These are phyloP conservation scores for Fusarium camptoceras DNA, from an alignment of 2,329 filamentous ascomycete species.

Conservation along the genomic window DNA sequence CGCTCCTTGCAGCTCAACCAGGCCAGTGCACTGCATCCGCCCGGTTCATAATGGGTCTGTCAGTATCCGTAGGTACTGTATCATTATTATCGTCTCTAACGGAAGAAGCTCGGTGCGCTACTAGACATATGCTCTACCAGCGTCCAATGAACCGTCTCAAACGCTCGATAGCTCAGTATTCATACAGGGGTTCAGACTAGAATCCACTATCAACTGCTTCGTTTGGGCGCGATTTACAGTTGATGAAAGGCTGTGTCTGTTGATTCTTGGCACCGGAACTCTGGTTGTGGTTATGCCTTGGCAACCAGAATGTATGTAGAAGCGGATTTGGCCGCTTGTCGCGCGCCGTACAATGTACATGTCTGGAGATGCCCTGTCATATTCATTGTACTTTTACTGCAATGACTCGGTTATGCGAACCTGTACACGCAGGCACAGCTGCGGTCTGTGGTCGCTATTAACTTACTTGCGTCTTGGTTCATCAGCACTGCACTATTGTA, in stretches of 20 bases:
- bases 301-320: slow-evolving; percentile 17
- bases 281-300: slow-evolving; percentile 9
- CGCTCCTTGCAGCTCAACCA: background rate
- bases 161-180: slow-evolving; percentile 27
- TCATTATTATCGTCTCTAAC: slow-evolving; percentile 7
- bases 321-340: slow-evolving; percentile 30
- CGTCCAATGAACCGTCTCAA: slow-evolving; percentile 40
- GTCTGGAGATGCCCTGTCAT: background rate
- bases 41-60: slow-evolving; percentile 8
- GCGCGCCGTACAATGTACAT: slow-evolving; percentile 7
- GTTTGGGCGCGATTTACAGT: slow-evolving; percentile 18
- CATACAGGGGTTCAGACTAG: slow-evolving; percentile 24
- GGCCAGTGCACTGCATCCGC: slow-evolving; percentile 7
- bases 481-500: background rate
- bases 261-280: slow-evolving; percentile 20
- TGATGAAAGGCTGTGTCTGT: slow-evolving; percentile 23
- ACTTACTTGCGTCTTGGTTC: background rate
- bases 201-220: slow-evolving; percentile 38
- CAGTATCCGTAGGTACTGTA: slow-evolving; percentile 2
- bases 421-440: background rate
- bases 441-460: background rate
- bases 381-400: background rate
- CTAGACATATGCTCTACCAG: slow-evolving; percentile 1
- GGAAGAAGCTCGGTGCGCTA: slow-evolving; percentile 14
- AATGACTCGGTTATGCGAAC: background rate